Evolutionary conservation across 768 basidiomycete species (phyloP).

Genomic region (Leccinum longicurvipes): DNA sequence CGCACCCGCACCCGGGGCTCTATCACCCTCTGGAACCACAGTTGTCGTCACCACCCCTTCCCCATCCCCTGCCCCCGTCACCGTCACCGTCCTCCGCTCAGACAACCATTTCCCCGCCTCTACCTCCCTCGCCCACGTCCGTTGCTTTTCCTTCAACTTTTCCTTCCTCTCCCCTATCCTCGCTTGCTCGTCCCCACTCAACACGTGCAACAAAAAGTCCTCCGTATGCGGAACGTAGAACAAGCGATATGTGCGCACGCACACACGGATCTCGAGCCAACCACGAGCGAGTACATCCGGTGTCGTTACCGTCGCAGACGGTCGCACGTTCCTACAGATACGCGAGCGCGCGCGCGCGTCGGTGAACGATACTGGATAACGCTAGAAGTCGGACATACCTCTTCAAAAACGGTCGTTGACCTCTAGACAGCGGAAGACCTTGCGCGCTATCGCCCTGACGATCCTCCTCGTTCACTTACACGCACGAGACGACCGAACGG

Average conservation of each 20-base stretch:
- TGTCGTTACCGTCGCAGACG: constrained; percentile 20
- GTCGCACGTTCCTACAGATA: constrained; percentile 19
- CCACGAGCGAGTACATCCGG: constrained; percentile 52
- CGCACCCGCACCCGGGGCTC: background rate
- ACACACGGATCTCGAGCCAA: constrained; percentile 79
- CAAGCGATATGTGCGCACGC: constrained; percentile 35
- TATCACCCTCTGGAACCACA: background rate
- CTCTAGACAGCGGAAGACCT: constrained; percentile 44
- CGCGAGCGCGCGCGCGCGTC: background rate
- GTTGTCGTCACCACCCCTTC: background rate
- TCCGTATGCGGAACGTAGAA: constrained; percentile 27
- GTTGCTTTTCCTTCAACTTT: constrained; percentile 9
- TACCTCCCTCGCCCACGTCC: constrained; percentile 15
- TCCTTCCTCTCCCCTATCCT: background rate
- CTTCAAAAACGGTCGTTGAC: constrained; percentile 61
- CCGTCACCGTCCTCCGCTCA: background rate
- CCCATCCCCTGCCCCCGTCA: background rate
- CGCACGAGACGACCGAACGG: background rate
- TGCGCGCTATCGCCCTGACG: constrained; percentile 56
- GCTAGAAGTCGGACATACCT: constrained; percentile 41
- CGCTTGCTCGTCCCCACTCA: constrained; percentile 9
- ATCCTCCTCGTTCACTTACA: background rate
- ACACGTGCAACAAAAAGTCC: constrained; percentile 18
- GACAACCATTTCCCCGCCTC: constrained; percentile 13
- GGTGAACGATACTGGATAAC: background rate